Conservation (phyloP, 257 asterid species). For the Striga asiatica region DNA sequence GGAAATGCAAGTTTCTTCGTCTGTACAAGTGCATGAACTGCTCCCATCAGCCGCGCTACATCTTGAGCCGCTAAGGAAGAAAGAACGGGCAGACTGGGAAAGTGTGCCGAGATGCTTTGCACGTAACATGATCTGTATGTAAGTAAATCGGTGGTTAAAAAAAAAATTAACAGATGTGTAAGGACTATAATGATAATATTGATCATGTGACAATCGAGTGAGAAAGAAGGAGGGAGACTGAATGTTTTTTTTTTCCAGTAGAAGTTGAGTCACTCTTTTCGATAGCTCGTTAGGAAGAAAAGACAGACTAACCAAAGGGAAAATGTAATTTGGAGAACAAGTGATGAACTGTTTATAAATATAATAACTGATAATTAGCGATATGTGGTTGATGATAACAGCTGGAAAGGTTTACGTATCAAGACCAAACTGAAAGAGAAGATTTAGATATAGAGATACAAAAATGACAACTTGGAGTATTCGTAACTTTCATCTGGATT, state of each 20-base stretch:
- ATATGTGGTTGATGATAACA: not conserved
- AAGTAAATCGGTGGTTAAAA: conserved; percentile 11
- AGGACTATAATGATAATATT: not conserved
- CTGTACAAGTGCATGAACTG: conserved; percentile 64
- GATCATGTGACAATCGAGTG: not conserved
- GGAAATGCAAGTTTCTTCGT: conserved; percentile 62
- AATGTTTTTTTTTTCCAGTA: too few species aligned
- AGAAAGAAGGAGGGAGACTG: not conserved
- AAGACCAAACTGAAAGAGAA: not conserved
- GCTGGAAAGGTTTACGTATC: not conserved
- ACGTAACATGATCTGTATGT: conserved; percentile 75
- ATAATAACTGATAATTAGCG: not conserved
- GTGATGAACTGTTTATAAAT: too few species aligned
- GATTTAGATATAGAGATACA: not conserved
- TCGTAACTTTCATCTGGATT: not conserved
- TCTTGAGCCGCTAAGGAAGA: conserved; percentile 65
- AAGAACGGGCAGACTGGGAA: conserved; percentile 80
- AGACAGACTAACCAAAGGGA: not conserved
- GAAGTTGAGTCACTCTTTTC: too few species aligned
- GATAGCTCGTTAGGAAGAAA: too few species aligned
- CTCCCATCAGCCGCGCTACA: conserved; percentile 66
- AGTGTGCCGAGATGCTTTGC: conserved; percentile 77
- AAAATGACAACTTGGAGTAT: not conserved
- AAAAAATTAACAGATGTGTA: not conserved
- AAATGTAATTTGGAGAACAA: not conserved